These are phyloP conservation scores for Pisolithus marmoratus DNA, from an alignment of 768 basidiomycete genomes.

Conservation along the genomic window DNA sequence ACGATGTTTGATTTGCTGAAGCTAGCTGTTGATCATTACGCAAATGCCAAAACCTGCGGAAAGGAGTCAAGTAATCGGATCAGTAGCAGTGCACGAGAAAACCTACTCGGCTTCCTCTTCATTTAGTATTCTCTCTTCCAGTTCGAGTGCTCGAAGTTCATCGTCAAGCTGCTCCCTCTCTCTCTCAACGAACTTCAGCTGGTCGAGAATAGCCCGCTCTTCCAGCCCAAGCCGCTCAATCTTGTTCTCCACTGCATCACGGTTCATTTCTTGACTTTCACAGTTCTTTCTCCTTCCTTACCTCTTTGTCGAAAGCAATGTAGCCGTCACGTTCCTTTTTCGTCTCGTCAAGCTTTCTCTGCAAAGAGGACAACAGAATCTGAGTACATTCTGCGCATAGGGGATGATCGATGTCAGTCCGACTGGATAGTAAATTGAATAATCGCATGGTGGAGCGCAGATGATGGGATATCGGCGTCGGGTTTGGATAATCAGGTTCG, in stretches of 20 bases:
- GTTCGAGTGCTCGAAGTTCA: constrained; percentile 64
- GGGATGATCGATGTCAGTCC: constrained; percentile 85
- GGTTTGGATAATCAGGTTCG: constrained; percentile 51
- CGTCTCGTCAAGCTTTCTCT: constrained; percentile 81
- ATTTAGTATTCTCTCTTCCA: constrained; percentile 74
- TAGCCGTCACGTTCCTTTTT: constrained; percentile 91
- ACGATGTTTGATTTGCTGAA: constrained; percentile 60
- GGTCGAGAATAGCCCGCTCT: constrained; percentile 62
- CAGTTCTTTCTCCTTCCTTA: constrained; percentile 76
- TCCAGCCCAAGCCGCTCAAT: constrained; percentile 69
- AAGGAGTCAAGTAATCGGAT: neutral
- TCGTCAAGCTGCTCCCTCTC: constrained; percentile 72
- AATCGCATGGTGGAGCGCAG: constrained; percentile 69
- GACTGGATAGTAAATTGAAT: constrained; percentile 70
- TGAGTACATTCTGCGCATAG: constrained; percentile 94
- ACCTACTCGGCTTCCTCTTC: constrained; percentile 80
- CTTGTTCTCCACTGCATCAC: constrained; percentile 64
- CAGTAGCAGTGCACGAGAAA: neutral
- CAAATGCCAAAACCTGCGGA: constrained; percentile 69
- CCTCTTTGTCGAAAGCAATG: constrained; percentile 86
- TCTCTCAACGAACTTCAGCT: constrained; percentile 68
- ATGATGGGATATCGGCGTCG: constrained; percentile 73
- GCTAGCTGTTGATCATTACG: constrained; percentile 69
- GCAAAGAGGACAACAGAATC: constrained; percentile 66
- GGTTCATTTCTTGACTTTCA: constrained; percentile 53